Conservation (phyloP, 2,329 filamentous ascomycete species). For the Dichotomopilus funicola region DNA sequence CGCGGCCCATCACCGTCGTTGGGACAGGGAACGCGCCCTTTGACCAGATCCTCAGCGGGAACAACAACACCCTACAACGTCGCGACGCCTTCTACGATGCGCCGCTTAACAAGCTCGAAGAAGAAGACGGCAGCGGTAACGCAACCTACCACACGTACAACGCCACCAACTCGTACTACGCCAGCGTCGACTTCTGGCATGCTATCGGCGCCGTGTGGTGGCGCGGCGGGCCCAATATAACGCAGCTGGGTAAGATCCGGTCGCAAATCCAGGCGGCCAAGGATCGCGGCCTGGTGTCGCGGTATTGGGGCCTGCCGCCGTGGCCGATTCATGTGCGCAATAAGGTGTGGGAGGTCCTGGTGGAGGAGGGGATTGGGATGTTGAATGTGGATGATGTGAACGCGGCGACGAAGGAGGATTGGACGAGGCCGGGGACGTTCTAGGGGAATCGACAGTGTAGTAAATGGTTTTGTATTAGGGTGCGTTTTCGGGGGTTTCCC, state of each 20-base stretch:
- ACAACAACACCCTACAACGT: slow-evolving; percentile 36
- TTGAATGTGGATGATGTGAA: slow-evolving; percentile 56
- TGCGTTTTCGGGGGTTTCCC: too few species aligned
- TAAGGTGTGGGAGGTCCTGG: slow-evolving; percentile 48
- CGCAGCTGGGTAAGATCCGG: slow-evolving; percentile 39
- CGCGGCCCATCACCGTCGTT: slow-evolving; percentile 60
- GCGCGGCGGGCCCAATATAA: slow-evolving; percentile 34
- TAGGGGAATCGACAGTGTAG: not conserved
- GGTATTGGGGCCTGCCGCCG: slow-evolving; percentile 55
- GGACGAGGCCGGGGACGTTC: slow-evolving; percentile 25
- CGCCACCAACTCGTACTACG: slow-evolving; percentile 57
- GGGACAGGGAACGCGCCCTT: slow-evolving; percentile 60
- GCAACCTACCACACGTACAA: slow-evolving; percentile 64
- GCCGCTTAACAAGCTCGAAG: slow-evolving; percentile 42
- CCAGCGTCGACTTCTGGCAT: slow-evolving; percentile 50
- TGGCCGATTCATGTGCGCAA: slow-evolving; percentile 52
- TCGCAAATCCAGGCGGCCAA: slow-evolving; percentile 46
- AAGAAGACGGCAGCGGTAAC: slow-evolving; percentile 36
- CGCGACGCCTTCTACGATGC: slow-evolving; percentile 63
- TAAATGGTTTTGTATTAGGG: too few species aligned
- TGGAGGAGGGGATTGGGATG: slow-evolving; percentile 52
- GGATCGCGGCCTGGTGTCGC: slow-evolving; percentile 44
- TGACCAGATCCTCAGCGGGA: slow-evolving; percentile 42
- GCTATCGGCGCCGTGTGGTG: slow-evolving; percentile 47
- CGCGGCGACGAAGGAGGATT: slow-evolving; percentile 37